Evolutionary conservation across 257 asterid species (phyloP), one percentile per base, ranked within the genome.

Genomic region (Penstemon newberryi): DNA sequence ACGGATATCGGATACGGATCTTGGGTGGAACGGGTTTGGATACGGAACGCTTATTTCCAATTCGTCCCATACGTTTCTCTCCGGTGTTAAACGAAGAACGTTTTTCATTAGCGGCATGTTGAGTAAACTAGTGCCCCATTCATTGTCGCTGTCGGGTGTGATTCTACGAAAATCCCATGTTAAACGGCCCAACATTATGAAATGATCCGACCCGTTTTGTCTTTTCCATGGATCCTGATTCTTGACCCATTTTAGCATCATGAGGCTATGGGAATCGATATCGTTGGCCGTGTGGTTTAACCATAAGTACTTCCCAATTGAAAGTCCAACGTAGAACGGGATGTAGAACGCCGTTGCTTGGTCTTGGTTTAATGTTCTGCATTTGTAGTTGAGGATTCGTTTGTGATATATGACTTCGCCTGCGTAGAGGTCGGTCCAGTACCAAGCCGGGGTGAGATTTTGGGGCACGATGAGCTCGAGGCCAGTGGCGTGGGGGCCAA

Each of bases 241-340:
- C 45, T 61, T 60, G 15, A 83, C 66, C 95, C 95, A 87, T 63
- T 71, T 57, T 4, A 87, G 77, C 83, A 83, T 68, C 82, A 25
- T 70, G 63, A 44, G 13, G 73, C 86, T 67, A 19, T 65, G 75
- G 2, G 66, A 50, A 78, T 87, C 95, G 40, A 79, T 76, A 47
- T 86, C 82, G 37, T 65, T 61, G 4, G 81, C 67, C 5, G 90
- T 83, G 70, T 81, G 82, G 67, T 80, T 82, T 18, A n/a, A 37
- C 90, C 91, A 87, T 3, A 87, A 51, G 79, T 83, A 65, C 64
- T 70, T 85, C 0, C 88, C 89, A 3, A 83, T 84, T 1, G 85
- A 88, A 70, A 87, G 83, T 5, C 95, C 95, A 5, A 83, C 92
- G 71, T 87, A 87, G 25, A 85, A 87, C 1, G 92, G 92, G 4